Percentiles rank a stretch among this genome's conserved stretches.
Evolutionary conservation across 371 early-diverging fungal species (phyloP).

Genomic region (Mucor piriformis): DNA sequence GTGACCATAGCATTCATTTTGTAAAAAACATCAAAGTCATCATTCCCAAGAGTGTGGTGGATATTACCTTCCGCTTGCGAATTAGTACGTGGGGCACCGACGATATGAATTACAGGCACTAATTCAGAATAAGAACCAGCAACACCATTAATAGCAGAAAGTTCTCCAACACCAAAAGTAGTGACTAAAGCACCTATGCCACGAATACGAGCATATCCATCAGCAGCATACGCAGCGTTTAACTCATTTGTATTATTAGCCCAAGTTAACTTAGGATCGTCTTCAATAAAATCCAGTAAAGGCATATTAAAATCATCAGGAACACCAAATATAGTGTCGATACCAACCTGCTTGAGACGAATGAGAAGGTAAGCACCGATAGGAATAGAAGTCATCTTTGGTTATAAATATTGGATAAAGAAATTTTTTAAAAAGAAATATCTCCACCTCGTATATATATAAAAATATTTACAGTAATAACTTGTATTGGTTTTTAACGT

Average conservation of each 20-base stretch:
- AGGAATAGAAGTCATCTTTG: constrained; percentile 11
- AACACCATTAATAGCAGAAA: constrained; percentile 53
- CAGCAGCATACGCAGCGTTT: constrained; percentile 55
- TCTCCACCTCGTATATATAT: no score
- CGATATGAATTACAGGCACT: constrained; percentile 61
- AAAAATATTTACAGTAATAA: no score
- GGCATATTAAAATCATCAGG: constrained; percentile 56
- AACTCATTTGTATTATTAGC: constrained; percentile 49
- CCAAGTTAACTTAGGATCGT: constrained; percentile 40
- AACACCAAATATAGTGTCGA: constrained; percentile 48
- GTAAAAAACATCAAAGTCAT: constrained; percentile 48
- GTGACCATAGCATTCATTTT: constrained; percentile 46
- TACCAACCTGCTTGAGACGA: constrained; percentile 49
- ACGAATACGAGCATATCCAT: constrained; percentile 53
- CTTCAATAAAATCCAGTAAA: constrained; percentile 38
- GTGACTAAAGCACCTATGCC: constrained; percentile 50
- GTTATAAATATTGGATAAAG: no score
- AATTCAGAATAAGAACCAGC: constrained; percentile 59
- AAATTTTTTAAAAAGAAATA: no score
- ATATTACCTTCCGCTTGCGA: constrained; percentile 45
- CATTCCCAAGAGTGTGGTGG: constrained; percentile 64
- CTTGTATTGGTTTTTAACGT: no score
- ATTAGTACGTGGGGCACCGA: constrained; percentile 47
- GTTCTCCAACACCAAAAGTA: constrained; percentile 63
- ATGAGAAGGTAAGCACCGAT: constrained; percentile 40